These are phyloP conservation scores for Candida freyschussii DNA, from an alignment of 1,139 yeast species.

Conservation along the genomic window DNA sequence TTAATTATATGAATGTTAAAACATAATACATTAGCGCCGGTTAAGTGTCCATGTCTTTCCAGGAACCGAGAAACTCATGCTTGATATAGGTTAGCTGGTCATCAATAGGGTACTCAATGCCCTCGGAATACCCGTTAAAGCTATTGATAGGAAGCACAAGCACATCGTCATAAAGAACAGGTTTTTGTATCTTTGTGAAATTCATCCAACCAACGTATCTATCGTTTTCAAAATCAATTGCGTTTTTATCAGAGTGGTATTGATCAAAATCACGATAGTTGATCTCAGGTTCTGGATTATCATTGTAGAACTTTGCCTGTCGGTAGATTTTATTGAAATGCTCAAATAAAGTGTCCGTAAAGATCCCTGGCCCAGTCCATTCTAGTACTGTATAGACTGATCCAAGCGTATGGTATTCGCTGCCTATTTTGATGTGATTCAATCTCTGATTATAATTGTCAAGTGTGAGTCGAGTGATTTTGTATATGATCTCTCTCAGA, in stretches of 20 bases:
- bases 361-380: constrained; percentile 97
- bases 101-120: constrained; percentile 53
- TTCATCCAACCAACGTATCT: constrained; percentile 45
- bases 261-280: constrained; percentile 12
- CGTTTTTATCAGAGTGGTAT: constrained; percentile 16
- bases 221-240: constrained; percentile 2
- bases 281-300: constrained; percentile 16
- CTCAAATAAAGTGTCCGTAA: constrained; percentile 77
- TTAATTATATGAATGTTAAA: too few species aligned
- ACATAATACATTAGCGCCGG: too few species aligned
- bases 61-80: constrained; percentile 66
- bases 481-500: constrained; percentile 70
- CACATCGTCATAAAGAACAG: constrained; percentile 59
- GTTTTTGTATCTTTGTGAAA: constrained; percentile 55
- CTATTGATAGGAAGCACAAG: constrained; percentile 65
- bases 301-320: constrained; percentile 15
- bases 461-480: constrained; percentile 72
- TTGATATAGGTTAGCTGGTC: constrained; percentile 59
- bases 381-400: constrained; percentile 53
- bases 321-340: constrained; percentile 57
- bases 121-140: constrained; percentile 69
- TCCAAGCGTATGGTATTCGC: constrained; percentile 51
- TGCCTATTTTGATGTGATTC: constrained; percentile 46
- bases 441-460: constrained; percentile 30
- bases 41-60: constrained; percentile 53